Conservation (phyloP, 1,284 basidiomycete species). For the Vanrija humicola region DNA sequence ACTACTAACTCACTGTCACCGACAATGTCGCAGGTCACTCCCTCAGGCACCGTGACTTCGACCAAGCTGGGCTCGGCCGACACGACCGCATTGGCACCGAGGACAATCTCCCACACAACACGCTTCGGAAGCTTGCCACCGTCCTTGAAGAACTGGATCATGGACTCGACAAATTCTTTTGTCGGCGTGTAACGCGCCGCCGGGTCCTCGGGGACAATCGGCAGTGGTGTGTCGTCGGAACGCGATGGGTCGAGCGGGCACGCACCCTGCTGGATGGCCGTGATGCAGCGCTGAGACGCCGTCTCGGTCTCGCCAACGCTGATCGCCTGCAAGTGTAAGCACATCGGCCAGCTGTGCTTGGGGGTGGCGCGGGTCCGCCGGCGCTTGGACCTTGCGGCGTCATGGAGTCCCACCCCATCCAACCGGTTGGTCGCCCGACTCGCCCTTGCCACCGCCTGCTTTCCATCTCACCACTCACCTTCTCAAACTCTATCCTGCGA, state of each 20-base stretch:
- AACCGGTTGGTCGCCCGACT: too few relatives aligned
- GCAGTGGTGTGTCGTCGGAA: slow-evolving; percentile 57
- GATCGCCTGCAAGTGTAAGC: slow-evolving; percentile 61
- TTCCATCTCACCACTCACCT: slow-evolving; percentile 55
- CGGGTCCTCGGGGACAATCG: slow-evolving; percentile 54
- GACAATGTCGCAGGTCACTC: slow-evolving; percentile 81
- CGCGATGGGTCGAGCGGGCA: slow-evolving; percentile 37
- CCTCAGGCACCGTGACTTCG: slow-evolving; percentile 70
- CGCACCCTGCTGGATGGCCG: slow-evolving; percentile 74
- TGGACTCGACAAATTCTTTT: slow-evolving; percentile 71
- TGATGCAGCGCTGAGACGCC: slow-evolving; percentile 64
- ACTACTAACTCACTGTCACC: slow-evolving; percentile 61
- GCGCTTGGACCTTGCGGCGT: too few relatives aligned
- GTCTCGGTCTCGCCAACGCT: slow-evolving; percentile 80
- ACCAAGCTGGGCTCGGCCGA: slow-evolving; percentile 77
- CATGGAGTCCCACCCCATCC: too few relatives aligned
- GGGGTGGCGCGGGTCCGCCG: too few relatives aligned
- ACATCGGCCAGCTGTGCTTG: neutral
- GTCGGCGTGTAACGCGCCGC: slow-evolving; percentile 61
- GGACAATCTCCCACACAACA: slow-evolving; percentile 92
- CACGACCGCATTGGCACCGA: slow-evolving; percentile 73
- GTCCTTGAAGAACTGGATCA: slow-evolving; percentile 90
- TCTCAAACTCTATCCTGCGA: slow-evolving; percentile 76
- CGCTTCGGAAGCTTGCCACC: slow-evolving; percentile 72
- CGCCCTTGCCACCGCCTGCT: too few relatives aligned